Percentiles rank a stretch among this genome's conserved stretches.
phyloP scores from a whole-genome alignment of 352 stramenopile species.

The Phytophthora brassicae region DNA sequence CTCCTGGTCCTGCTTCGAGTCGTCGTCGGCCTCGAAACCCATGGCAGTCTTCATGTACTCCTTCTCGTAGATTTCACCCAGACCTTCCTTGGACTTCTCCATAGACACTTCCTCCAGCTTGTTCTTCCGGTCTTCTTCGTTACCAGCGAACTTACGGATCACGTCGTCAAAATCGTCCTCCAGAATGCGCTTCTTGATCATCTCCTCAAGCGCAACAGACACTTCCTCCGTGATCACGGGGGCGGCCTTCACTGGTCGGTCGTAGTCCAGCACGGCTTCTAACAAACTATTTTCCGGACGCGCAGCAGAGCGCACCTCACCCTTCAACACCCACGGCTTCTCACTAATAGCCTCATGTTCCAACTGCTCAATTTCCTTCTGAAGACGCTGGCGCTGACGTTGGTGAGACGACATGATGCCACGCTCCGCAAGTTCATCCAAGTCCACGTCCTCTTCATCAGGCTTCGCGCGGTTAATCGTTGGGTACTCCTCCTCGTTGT shows the following conservation, averaged over 20 bases:
- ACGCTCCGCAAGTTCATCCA: slow-evolving; percentile 73
- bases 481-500: slow-evolving; percentile 61
- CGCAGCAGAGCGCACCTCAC: slow-evolving; percentile 85
- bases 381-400: slow-evolving; percentile 60
- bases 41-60: slow-evolving; percentile 95
- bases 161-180: slow-evolving; percentile 96
- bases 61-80: slow-evolving; percentile 95
- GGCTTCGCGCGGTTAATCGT: slow-evolving; percentile 50
- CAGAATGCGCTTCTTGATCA: slow-evolving; percentile 94
- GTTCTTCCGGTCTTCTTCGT: slow-evolving; percentile 74
- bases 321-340: slow-evolving; percentile 94
- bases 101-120: slow-evolving; percentile 93
- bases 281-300: slow-evolving; percentile 93
- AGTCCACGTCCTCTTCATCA: slow-evolving; percentile 62
- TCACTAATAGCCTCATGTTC: slow-evolving; percentile 90
- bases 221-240: slow-evolving; percentile 93
- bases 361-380: slow-evolving; percentile 86
- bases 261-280: slow-evolving; percentile 93
- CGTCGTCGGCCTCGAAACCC: slow-evolving; percentile 91
- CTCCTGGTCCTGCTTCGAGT: slow-evolving; percentile 91
- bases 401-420: slow-evolving; percentile 83
- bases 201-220: slow-evolving; percentile 90
- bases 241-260: slow-evolving; percentile 89
- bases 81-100: slow-evolving; percentile 90
- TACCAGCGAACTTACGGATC: slow-evolving; percentile 84